Evolutionary conservation across 2,329 filamentous ascomycete genomes (phyloP).

Genomic region (Hymenoscyphus occultus): DNA sequence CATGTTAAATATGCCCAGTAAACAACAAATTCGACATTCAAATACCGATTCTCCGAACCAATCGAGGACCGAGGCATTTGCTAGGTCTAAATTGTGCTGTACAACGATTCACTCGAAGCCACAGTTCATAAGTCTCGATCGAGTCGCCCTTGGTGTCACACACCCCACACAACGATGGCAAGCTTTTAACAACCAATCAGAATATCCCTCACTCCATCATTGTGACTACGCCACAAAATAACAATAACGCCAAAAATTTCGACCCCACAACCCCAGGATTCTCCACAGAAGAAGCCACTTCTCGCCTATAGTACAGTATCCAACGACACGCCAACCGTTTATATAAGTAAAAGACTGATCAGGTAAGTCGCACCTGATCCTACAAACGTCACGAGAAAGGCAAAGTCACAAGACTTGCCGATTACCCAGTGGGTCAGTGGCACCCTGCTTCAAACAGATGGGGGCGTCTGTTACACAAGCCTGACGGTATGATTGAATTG

Average conservation of each 20-base stretch:
- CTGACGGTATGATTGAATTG: neutral
- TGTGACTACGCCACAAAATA: neutral
- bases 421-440: too few species aligned
- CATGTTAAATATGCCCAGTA: too few species aligned
- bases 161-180: neutral
- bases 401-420: too few species aligned
- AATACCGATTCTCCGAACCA: neutral
- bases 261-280: neutral
- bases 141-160: neutral
- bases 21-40: neutral
- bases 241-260: neutral
- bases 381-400: too few species aligned
- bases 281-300: neutral
- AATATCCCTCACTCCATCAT: neutral
- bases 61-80: neutral
- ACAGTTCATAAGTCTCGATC: neutral
- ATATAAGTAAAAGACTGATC: too few species aligned
- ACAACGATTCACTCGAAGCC: neutral
- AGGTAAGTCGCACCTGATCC: too few species aligned
- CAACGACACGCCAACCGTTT: neutral
- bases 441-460: neutral
- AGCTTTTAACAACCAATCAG: neutral
- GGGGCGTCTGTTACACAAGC: neutral
- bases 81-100: neutral
- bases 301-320: neutral